Percentiles rank a stretch among this genome's conserved stretches.
Evolutionary conservation across 768 basidiomycete genomes (phyloP).

Genomic region (Artomyces pyxidatus): DNA sequence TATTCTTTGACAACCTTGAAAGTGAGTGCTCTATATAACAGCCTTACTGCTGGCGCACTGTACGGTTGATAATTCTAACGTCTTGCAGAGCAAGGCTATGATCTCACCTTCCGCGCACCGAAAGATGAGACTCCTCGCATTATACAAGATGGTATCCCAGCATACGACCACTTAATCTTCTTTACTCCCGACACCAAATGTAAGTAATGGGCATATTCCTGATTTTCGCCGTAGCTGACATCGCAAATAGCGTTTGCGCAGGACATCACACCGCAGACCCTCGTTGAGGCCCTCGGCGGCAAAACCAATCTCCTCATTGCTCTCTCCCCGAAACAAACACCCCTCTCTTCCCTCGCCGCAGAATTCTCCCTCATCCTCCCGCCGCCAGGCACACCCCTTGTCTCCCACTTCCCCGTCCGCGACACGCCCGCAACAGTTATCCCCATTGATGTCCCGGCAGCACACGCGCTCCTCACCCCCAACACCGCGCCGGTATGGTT

Average conservation of each 20-base stretch:
- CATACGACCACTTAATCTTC: conserved; percentile 81
- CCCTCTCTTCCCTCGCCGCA: conserved; percentile 68
- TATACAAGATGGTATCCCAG: conserved; percentile 60
- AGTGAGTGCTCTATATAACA: conserved; percentile 34
- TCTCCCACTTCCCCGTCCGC: conserved; percentile 81
- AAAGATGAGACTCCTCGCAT: conserved; percentile 63
- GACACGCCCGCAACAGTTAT: conserved; percentile 56
- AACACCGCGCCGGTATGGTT: conserved; percentile 62
- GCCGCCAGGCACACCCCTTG: conserved; percentile 71
- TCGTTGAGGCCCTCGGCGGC: conserved; percentile 61
- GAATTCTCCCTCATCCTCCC: conserved; percentile 91
- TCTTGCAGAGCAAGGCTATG: conserved; percentile 65
- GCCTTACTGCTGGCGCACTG: conserved; percentile 1
- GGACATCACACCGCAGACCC: conserved; percentile 76
- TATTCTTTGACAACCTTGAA: conserved; percentile 75
- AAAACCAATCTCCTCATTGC: conserved; percentile 80
- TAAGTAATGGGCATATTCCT: conserved; percentile 28
- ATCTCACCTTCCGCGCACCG: conserved; percentile 80
- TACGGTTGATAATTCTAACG: not conserved
- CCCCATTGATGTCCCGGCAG: conserved; percentile 46
- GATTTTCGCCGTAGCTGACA: not conserved
- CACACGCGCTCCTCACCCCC: conserved; percentile 37
- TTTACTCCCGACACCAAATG: conserved; percentile 84
- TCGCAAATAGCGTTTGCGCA: conserved; percentile 47
- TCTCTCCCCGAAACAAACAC: conserved; percentile 66